Base-by-base conservation (phyloP, 176 grass and related monocot genomes). In the Stipa capillata region DNA sequence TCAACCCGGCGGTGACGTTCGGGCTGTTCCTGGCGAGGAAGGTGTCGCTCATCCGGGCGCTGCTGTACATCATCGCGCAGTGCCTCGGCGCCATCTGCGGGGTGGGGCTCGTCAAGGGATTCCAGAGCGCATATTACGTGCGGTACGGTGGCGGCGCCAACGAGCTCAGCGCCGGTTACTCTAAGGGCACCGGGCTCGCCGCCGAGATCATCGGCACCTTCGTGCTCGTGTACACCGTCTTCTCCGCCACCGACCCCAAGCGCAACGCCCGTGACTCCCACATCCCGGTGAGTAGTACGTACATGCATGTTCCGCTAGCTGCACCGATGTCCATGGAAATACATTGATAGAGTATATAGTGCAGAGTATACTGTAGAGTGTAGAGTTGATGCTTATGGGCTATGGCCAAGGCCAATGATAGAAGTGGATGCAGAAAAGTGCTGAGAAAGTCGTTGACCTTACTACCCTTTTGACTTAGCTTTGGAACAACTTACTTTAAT, bases 171-270 rank as follows among this genome's bases (percentile, higher is more conserved):
- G 29, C 37, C 1, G 91, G 94, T 6, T 97, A 93, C 84, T 91
- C 91, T 52, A 88, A 83, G 69, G 94, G 94, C 61, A 93, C 94
- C 5, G 94, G 87, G 4, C 86, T 97, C 66, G 94, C 76, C 27
- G 94, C 94, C 34, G 94, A 97, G 89, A 97, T 97, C 83, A 93
- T 93, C 72, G 94, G 94, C 81, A 97, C 94, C n/a, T 97, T 93
- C 80, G 89, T 97, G 13, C 94, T 97, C 68, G 94, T 97, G 66
- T 97, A 97, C 84, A 97, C 94, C 49, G 94, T 97, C 70, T 97
- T 97, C 89, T 89, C 94, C 61, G 94, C 91, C 72, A 97, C 94
- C 63, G 94, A 94, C 63, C 91, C 89, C 69, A 94, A 97, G 80
- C 94, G 94, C 81, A 97, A 36, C 40, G 91, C 94, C 62, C 86